Evolutionary conservation across 2,329 filamentous ascomycete genomes (phyloP).

Genomic region (Emergomyces africanus): DNA sequence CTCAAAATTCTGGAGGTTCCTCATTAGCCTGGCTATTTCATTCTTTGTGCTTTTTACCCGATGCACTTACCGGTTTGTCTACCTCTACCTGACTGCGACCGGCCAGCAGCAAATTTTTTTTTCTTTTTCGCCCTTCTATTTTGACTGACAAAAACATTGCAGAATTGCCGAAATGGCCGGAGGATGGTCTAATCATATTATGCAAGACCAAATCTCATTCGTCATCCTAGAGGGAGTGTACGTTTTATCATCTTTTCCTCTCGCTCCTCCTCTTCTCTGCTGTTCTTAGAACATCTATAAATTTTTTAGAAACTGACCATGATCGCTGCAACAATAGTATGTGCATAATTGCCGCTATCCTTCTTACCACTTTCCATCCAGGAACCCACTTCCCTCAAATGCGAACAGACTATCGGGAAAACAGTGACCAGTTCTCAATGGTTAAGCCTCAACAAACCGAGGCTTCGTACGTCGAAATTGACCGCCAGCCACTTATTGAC

Average conservation of each 20-base stretch:
- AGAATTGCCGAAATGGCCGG: conserved; percentile 36
- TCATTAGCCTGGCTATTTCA: conserved; percentile 25
- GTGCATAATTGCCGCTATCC: conserved; percentile 37
- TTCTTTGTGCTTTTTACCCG: conserved; percentile 36
- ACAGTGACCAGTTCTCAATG: not conserved
- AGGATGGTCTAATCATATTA: conserved; percentile 35
- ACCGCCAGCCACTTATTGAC: not conserved
- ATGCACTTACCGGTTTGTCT: conserved; percentile 34
- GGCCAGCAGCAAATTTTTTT: not conserved
- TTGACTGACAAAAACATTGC: not conserved
- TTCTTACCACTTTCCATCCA: conserved; percentile 43
- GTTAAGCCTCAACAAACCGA: not conserved
- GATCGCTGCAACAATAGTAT: conserved; percentile 14
- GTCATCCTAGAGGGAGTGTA: conserved; percentile 42
- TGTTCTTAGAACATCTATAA: too few relatives aligned
- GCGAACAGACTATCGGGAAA: not conserved
- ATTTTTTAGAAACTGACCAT: not conserved
- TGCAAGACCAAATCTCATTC: conserved; percentile 39
- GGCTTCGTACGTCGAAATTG: not conserved
- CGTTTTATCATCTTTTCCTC: not conserved
- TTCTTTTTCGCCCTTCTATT: not conserved
- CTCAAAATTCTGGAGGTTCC: conserved; percentile 26
- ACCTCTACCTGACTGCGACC: not conserved
- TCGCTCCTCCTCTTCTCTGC: not conserved
- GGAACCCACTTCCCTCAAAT: conserved; percentile 41